These are phyloP conservation scores for Ceriops zippeliana DNA, from an alignment of 345 rosid genomes.

Conservation along the genomic window DNA sequence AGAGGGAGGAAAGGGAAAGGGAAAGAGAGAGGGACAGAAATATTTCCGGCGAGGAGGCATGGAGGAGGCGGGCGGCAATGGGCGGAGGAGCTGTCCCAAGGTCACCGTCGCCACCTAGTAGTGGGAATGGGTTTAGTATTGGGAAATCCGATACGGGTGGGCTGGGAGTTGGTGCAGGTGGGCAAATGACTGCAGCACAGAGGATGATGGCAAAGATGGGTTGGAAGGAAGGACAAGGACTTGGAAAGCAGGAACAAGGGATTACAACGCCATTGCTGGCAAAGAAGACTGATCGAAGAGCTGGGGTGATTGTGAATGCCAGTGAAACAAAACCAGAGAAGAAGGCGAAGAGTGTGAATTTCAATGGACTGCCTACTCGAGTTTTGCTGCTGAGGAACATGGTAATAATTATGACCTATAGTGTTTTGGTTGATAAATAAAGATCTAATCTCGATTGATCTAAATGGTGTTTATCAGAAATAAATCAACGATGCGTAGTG, in stretches of 20 bases:
- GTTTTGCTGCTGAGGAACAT: conserved; percentile 86
- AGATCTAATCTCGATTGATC: neutral
- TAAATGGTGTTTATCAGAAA: no score
- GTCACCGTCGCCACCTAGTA: conserved; percentile 74
- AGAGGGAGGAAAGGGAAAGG: conserved; percentile 47
- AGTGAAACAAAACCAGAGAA: conserved; percentile 69
- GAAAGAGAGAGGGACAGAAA: conserved; percentile 38
- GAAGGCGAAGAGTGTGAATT: conserved; percentile 80
- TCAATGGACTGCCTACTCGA: conserved; percentile 80
- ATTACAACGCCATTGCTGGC: conserved; percentile 98
- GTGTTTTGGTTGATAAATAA: neutral
- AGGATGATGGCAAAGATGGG: conserved; percentile 99
- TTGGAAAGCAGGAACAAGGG: conserved; percentile 93
- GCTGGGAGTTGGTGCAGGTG: conserved; percentile 92
- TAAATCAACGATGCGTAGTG: no score
- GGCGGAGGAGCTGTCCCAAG: conserved; percentile 59
- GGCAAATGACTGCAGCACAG: conserved; percentile 99
- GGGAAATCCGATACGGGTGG: conserved; percentile 90
- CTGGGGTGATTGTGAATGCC: conserved; percentile 96
- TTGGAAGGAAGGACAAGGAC: conserved; percentile 98
- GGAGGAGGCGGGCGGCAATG: conserved; percentile 94
- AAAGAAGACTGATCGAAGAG: conserved; percentile 92
- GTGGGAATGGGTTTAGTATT: conserved; percentile 55
- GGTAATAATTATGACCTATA: conserved; percentile 35
- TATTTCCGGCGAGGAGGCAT: conserved; percentile 95